Conservation (phyloP, 2,329 filamentous ascomycete species). For the Aureobasidium sp. region DNA sequence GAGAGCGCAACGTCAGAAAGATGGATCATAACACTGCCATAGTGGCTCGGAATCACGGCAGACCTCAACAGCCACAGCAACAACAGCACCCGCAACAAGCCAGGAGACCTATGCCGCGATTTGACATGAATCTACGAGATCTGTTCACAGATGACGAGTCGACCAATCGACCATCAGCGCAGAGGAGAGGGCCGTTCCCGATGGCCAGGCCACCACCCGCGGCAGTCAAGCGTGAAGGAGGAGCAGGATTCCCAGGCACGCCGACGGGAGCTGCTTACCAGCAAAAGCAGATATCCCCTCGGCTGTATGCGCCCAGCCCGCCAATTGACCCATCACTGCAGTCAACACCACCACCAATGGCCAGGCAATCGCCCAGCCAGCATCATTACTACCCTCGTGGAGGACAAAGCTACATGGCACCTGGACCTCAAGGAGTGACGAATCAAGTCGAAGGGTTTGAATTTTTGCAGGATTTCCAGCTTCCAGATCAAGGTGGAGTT, state of each 20-base stretch:
- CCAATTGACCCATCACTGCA: slow-evolving; percentile 11
- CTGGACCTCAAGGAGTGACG: background rate
- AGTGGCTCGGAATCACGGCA: background rate
- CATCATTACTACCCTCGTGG: slow-evolving; percentile 3
- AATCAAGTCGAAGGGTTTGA: slow-evolving; percentile 29
- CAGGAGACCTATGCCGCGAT: slow-evolving; percentile 39
- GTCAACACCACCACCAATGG: background rate
- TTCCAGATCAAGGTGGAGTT: background rate
- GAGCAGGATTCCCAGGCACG: background rate
- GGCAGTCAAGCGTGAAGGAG: background rate
- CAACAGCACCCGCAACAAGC: background rate
- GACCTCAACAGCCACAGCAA: background rate
- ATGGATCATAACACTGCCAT: slow-evolving; percentile 4
- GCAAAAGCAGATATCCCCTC: slow-evolving; percentile 7
- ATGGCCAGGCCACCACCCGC: background rate
- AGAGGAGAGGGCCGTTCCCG: slow-evolving; percentile 18
- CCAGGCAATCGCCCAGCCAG: slow-evolving; percentile 4
- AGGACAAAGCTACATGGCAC: background rate
- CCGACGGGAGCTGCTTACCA: background rate
- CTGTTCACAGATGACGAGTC: slow-evolving; percentile 39
- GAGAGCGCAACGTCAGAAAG: background rate
- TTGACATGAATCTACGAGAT: slow-evolving; percentile 49
- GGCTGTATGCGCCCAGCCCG: background rate
- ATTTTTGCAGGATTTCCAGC: slow-evolving; percentile 44
- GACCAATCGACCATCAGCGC: slow-evolving; percentile 27